A percentile compares a stretch with the other conserved stretches of the same genome.
phyloP scores from a whole-genome alignment of 208 protist species.

The Crithidia expoeki region DNA sequence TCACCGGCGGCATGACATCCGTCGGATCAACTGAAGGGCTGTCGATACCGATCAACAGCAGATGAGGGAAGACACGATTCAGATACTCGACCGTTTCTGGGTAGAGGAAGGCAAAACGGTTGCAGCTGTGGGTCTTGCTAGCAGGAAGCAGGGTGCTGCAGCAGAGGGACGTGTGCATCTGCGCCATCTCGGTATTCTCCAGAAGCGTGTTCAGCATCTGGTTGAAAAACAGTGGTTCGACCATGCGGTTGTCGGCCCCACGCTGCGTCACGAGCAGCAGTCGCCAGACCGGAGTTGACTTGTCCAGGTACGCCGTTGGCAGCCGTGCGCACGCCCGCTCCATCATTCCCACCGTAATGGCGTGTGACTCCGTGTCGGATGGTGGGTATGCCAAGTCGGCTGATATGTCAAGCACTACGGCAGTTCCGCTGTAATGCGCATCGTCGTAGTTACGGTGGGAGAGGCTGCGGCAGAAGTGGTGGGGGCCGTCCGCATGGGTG shows the following conservation, averaged over 20 bases:
- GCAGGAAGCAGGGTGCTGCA: slow-evolving; percentile 2
- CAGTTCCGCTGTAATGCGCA: slow-evolving; percentile 73
- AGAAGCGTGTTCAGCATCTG: slow-evolving; percentile 11
- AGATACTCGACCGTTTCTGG: slow-evolving; percentile 53
- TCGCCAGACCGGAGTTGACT: slow-evolving; percentile 41
- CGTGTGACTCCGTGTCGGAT: slow-evolving; percentile 6
- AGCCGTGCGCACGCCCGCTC: slow-evolving; percentile 34
- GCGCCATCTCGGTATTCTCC: background rate
- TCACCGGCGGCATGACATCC: slow-evolving; percentile 38
- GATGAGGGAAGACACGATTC: slow-evolving; percentile 43
- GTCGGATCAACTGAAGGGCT: slow-evolving; percentile 64
- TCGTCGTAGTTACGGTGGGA: slow-evolving; percentile 45
- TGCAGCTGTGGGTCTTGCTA: slow-evolving; percentile 15
- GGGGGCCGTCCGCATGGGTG: slow-evolving; percentile 75
- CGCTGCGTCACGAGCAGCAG: slow-evolving; percentile 55
- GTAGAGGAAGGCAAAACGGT: slow-evolving; percentile 51
- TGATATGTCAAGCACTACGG: slow-evolving; percentile 55
- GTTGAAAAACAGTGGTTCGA: background rate
- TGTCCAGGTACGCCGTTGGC: slow-evolving; percentile 10
- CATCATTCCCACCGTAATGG: slow-evolving; percentile 52
- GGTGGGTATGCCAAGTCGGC: slow-evolving; percentile 24
- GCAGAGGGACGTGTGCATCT: background rate
- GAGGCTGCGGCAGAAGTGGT: slow-evolving; percentile 55
- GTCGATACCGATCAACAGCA: slow-evolving; percentile 77
- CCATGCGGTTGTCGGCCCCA: background rate